A percentile compares a stretch with the other conserved stretches of the same genome.
Conservation (phyloP, 345 rosid species). For the Cardiospermum halicacabum region DNA sequence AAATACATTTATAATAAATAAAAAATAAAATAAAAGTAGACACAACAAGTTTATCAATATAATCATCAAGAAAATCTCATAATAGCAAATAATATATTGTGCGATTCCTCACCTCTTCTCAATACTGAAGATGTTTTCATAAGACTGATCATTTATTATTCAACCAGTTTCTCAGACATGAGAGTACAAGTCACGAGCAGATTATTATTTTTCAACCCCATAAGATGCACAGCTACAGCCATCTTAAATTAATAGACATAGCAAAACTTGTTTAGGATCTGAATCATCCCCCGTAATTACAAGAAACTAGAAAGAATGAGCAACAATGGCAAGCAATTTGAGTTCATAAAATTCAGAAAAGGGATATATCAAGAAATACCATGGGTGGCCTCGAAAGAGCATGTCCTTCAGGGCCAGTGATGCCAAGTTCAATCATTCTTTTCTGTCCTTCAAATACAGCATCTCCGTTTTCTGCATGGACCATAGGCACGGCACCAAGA, state of each 20-base stretch:
- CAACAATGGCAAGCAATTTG: conserved; percentile 1
- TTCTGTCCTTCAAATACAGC: conserved; percentile 93
- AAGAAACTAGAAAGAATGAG: not conserved
- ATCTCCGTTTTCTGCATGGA: conserved; percentile 99
- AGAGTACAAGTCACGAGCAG: no score
- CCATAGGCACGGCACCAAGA: conserved; percentile 97
- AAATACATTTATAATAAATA: no score
- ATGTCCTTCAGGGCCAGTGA: conserved; percentile 97
- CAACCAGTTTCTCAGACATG: no score
- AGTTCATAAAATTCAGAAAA: conserved; percentile 7
- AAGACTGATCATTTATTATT: no score
- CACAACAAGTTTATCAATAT: not conserved
- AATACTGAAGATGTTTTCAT: no score
- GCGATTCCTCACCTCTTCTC: not conserved
- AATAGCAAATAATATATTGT: not conserved
- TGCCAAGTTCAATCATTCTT: conserved; percentile 87
- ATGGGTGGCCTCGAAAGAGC: conserved; percentile 88
- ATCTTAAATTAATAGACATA: not conserved
- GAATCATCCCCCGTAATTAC: not conserved
- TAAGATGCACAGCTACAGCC: conserved; percentile 2
- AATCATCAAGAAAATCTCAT: not conserved
- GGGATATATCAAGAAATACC: conserved; percentile 45
- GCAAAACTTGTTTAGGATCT: conserved; percentile 3
- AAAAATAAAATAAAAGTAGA: not conserved
- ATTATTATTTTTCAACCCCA: not conserved